phyloP scores from a whole-genome alignment of 257 asterid species.

The Solanum raphanifolium region DNA sequence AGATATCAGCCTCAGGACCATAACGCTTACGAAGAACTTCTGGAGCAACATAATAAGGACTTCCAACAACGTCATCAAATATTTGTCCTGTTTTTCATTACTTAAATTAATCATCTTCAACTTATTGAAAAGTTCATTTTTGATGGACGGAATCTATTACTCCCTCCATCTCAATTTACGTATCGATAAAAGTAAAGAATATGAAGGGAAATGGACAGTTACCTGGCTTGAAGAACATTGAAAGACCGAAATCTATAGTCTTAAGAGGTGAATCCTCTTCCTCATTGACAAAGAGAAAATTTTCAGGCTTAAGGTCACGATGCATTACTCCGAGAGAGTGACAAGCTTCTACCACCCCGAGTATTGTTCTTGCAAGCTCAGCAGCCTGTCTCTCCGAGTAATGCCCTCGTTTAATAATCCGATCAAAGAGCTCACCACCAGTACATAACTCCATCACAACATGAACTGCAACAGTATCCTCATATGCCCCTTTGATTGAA shows the following conservation, averaged over 20 bases:
- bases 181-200: background rate
- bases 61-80: slow-evolving; percentile 55
- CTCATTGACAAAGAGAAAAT: slow-evolving; percentile 61
- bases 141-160: background rate
- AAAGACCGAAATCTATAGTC: slow-evolving; percentile 85
- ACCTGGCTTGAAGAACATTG: slow-evolving; percentile 87
- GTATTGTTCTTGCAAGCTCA: slow-evolving; percentile 60
- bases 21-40: slow-evolving; percentile 55
- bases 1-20: slow-evolving; percentile 59
- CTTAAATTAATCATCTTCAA: background rate
- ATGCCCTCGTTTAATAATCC: slow-evolving; percentile 78
- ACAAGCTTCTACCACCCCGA: slow-evolving; percentile 68
- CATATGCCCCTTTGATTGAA: slow-evolving; percentile 73
- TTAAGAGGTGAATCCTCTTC: slow-evolving; percentile 74
- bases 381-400: slow-evolving; percentile 80
- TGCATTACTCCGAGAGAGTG: slow-evolving; percentile 92
- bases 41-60: slow-evolving; percentile 76
- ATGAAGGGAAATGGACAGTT: background rate
- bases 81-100: slow-evolving; percentile 31
- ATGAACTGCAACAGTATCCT: slow-evolving; percentile 81
- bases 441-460: slow-evolving; percentile 86
- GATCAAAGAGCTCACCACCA: slow-evolving; percentile 91
- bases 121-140: background rate
- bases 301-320: slow-evolving; percentile 89
- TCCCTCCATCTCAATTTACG: background rate